phyloP scores from a whole-genome alignment of 495 filamentous ascomycete genomes.

The Entonaema liquescens region DNA sequence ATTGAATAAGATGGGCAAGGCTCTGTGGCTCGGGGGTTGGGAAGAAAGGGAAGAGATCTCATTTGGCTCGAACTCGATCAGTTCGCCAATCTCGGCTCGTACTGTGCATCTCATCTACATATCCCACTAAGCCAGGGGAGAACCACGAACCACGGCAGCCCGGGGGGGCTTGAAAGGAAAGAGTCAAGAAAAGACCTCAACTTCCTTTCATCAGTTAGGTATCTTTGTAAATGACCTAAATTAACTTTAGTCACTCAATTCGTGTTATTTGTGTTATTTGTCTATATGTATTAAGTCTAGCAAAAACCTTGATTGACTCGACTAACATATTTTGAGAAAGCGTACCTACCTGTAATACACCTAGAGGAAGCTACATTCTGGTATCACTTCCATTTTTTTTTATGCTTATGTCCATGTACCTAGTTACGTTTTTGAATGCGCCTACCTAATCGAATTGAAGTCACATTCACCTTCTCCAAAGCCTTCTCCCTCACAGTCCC shows the following conservation, averaged over 20 bases:
- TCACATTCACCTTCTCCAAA: slow-evolving; percentile 2
- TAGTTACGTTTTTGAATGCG: slow-evolving; percentile 3
- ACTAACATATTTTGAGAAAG: background rate
- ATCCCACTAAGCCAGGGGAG: slow-evolving; percentile 8
- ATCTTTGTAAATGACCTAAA: background rate
- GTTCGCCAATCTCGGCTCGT: slow-evolving; percentile 19
- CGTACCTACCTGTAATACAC: background rate
- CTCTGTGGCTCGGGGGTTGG: slow-evolving; percentile 12
- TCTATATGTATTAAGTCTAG: background rate
- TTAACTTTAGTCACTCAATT: background rate
- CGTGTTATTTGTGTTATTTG: background rate
- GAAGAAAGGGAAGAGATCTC: slow-evolving; percentile 20
- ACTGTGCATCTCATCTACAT: slow-evolving; percentile 37
- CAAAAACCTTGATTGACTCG: background rate
- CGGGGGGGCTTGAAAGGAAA: slow-evolving; percentile 10
- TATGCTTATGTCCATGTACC: background rate
- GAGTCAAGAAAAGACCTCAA: slow-evolving; percentile 5
- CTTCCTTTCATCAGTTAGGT: background rate
- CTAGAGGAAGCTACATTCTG: background rate
- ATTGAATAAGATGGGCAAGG: slow-evolving; percentile 9
- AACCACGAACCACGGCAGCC: slow-evolving; percentile 18
- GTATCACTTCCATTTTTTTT: background rate
- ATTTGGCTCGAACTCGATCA: slow-evolving; percentile 8
- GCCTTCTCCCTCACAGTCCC: slow-evolving; percentile 15
- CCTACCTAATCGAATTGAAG: slow-evolving; percentile 15